Conservation (phyloP, 805 yeast species). For the Candida anglica region DNA sequence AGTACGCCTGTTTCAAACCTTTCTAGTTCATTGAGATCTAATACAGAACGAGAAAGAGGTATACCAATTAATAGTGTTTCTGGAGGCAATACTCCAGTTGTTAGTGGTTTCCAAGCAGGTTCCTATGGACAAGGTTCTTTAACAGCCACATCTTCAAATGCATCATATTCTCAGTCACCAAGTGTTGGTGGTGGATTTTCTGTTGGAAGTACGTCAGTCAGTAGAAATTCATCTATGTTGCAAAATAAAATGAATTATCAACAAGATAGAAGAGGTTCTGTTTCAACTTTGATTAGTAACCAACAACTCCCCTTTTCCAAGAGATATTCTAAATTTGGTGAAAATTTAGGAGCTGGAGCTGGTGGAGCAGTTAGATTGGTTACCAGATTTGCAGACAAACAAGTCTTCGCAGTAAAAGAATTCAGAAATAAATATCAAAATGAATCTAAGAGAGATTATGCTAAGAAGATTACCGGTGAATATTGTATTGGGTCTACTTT, state of each 20-base stretch:
- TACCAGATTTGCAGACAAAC: conserved; percentile 63
- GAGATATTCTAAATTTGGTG: conserved; percentile 72
- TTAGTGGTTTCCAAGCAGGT: conserved; percentile 12
- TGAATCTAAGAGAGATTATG: conserved; percentile 71
- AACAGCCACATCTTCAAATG: conserved; percentile 27
- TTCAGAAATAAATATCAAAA: conserved; percentile 68
- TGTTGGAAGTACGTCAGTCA: conserved; percentile 18
- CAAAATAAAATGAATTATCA: conserved; percentile 26
- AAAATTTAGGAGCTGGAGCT: conserved; percentile 79
- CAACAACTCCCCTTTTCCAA: conserved; percentile 29
- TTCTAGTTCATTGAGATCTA: conserved; percentile 21
- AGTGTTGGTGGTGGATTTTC: conserved; percentile 9
- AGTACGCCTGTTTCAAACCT: no score
- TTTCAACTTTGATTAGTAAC: conserved; percentile 22
- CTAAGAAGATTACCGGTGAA: conserved; percentile 86
- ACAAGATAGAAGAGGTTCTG: conserved; percentile 35
- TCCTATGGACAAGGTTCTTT: conserved; percentile 14
- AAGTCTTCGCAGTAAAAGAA: conserved; percentile 79
- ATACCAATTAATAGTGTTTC: conserved; percentile 8
- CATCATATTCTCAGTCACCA: conserved; percentile 34
- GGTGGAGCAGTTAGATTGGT: conserved; percentile 82
- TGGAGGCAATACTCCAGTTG: conserved; percentile 8
- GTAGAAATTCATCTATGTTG: conserved; percentile 26
- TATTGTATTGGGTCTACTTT: conserved; percentile 87
- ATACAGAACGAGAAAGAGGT: conserved; percentile 3